Percentiles rank a stretch among this genome's conserved stretches.
These are phyloP conservation scores for Penicillium sp. DNA, from an alignment of 2,329 filamentous ascomycete genomes.

Conservation along the genomic window DNA sequence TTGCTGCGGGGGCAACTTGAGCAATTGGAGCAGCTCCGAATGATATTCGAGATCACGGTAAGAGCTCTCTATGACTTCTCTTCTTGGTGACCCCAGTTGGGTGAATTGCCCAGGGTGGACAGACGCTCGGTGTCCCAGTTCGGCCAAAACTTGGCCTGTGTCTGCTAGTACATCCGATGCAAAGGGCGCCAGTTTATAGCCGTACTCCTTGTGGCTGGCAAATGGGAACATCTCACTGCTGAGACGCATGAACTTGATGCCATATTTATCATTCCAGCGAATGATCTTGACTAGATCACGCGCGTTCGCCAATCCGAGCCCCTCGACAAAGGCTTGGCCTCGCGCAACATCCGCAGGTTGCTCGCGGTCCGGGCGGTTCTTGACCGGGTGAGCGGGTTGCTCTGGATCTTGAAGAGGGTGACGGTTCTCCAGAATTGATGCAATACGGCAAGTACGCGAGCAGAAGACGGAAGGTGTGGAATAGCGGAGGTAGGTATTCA, in stretches of 20 bases:
- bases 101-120: constrained; percentile 94
- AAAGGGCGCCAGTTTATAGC: constrained; percentile 82
- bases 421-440: constrained; percentile 85
- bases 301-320: constrained; percentile 77
- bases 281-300: constrained; percentile 83
- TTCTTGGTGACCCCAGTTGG: constrained; percentile 80
- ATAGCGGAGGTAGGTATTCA: constrained; percentile 86
- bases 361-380: constrained; percentile 79
- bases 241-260: constrained; percentile 88
- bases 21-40: constrained; percentile 75
- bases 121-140: constrained; percentile 81
- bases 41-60: constrained; percentile 86
- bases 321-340: constrained; percentile 74
- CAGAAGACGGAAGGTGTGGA: constrained; percentile 84
- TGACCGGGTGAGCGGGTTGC: constrained; percentile 76
- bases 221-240: constrained; percentile 98
- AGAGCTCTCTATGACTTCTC: constrained; percentile 73
- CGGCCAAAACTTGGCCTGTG: constrained; percentile 72
- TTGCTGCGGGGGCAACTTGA: constrained; percentile 75
- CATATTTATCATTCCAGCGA: constrained; percentile 87
- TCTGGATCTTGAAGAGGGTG: constrained; percentile 76
- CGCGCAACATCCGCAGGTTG: constrained; percentile 66
- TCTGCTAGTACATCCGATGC: constrained; percentile 76
- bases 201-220: constrained; percentile 82
- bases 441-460: constrained; percentile 86